These are phyloP conservation scores for Cercospora canescens DNA, from an alignment of 2,329 filamentous ascomycete genomes.

Conservation along the genomic window DNA sequence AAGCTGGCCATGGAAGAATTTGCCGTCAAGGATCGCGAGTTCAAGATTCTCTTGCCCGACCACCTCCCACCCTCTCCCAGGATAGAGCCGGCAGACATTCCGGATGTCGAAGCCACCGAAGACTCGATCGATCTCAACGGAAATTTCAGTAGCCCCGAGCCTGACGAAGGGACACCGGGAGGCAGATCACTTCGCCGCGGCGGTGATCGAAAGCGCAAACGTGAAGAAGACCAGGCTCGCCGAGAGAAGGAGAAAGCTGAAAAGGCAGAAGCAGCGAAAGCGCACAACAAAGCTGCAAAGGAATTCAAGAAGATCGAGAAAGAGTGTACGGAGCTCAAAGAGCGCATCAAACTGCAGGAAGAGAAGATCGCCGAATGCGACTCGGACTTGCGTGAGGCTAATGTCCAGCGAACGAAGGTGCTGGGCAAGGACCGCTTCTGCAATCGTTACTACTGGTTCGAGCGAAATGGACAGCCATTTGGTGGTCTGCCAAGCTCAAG, in stretches of 20 bases:
- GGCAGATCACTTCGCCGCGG: slow-evolving; percentile 59
- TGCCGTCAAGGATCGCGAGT: slow-evolving; percentile 33
- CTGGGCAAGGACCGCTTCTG: slow-evolving; percentile 95
- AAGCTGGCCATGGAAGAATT: slow-evolving; percentile 61
- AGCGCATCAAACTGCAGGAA: slow-evolving; percentile 76
- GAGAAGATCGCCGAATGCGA: slow-evolving; percentile 82
- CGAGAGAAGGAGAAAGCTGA: slow-evolving; percentile 65
- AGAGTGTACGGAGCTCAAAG: slow-evolving; percentile 85
- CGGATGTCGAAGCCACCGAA: slow-evolving; percentile 42
- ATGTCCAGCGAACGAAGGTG: slow-evolving; percentile 85
- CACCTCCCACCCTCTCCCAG: slow-evolving; percentile 65
- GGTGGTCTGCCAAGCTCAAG: slow-evolving; percentile 84
- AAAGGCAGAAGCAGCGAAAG: slow-evolving; percentile 60
- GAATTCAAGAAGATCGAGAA: slow-evolving; percentile 85
- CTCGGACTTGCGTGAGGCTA: slow-evolving; percentile 88
- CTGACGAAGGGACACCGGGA: slow-evolving; percentile 66
- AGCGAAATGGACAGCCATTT: slow-evolving; percentile 97
- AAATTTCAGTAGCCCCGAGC: slow-evolving; percentile 55
- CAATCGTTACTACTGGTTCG: slow-evolving; percentile 99
- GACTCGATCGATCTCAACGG: slow-evolving; percentile 58
- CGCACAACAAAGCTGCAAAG: slow-evolving; percentile 72
- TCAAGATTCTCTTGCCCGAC: slow-evolving; percentile 70
- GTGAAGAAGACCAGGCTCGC: slow-evolving; percentile 62
- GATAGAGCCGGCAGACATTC: slow-evolving; percentile 30
- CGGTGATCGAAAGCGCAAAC: slow-evolving; percentile 60